Evolutionary conservation across 2,329 filamentous ascomycete species (phyloP).

Genomic region (Neospermospora avenae): DNA sequence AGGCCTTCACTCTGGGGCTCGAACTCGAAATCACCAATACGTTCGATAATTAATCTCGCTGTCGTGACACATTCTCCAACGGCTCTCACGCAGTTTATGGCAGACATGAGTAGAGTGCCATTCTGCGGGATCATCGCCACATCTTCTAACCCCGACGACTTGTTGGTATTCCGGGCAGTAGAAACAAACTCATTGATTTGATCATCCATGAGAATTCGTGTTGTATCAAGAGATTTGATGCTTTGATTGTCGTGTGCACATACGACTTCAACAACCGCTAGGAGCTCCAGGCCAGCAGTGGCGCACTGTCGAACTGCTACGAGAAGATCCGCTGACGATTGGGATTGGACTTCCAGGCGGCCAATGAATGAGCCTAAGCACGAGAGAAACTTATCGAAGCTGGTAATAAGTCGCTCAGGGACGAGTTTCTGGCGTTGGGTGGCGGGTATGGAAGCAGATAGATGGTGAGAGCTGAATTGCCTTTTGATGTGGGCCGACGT

Average conservation of each 20-base stretch:
- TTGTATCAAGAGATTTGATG: constrained; percentile 62
- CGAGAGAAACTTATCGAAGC: constrained; percentile 85
- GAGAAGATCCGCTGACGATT: constrained; percentile 79
- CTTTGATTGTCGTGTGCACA: constrained; percentile 72
- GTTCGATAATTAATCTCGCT: constrained; percentile 79
- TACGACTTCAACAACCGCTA: constrained; percentile 78
- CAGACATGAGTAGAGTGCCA: constrained; percentile 69
- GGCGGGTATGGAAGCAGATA: constrained; percentile 66
- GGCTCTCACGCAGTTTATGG: constrained; percentile 83
- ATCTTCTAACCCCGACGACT: constrained; percentile 62
- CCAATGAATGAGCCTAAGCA: constrained; percentile 93
- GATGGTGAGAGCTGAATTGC: constrained; percentile 56
- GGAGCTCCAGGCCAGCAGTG: constrained; percentile 72
- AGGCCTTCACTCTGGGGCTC: constrained; percentile 49
- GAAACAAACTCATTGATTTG: constrained; percentile 77
- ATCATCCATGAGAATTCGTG: constrained; percentile 74
- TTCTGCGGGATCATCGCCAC: constrained; percentile 78
- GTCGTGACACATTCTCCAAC: constrained; percentile 90
- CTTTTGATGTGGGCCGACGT: constrained; percentile 28
- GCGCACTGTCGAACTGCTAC: constrained; percentile 81
- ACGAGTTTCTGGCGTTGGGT: constrained; percentile 70
- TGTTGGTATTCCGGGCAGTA: constrained; percentile 76
- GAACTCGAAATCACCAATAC: constrained; percentile 87
- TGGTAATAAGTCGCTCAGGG: constrained; percentile 74
- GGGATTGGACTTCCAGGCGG: constrained; percentile 80